These are phyloP conservation scores for Colletotrichum sp. DNA, from an alignment of 2,329 filamentous ascomycete genomes.

Conservation along the genomic window DNA sequence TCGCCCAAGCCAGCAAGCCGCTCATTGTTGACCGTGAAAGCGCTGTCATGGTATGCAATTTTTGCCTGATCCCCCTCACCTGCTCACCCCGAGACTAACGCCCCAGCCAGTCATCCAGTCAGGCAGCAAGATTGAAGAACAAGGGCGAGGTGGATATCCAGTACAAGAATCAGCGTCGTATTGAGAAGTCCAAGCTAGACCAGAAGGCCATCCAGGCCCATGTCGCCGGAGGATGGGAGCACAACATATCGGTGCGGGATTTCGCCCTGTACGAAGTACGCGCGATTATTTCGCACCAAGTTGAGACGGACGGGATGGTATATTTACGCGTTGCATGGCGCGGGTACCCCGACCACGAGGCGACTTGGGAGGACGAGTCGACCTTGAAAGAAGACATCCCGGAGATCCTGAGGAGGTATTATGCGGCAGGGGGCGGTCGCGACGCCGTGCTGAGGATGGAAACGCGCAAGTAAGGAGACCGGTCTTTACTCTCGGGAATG, in stretches of 20 bases:
- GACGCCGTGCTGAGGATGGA: not conserved
- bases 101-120: not conserved
- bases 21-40: not conserved
- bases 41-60: not conserved
- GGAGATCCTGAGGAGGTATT: not conserved
- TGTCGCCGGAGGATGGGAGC: not conserved
- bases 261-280: not conserved
- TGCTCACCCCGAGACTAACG: not conserved
- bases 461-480: not conserved
- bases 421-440: not conserved
- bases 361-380: not conserved
- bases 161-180: not conserved
- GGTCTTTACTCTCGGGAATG: not conserved
- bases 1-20: not conserved
- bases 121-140: fast-evolving
- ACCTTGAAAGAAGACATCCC: not conserved
- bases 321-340: not conserved
- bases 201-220: not conserved
- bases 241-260: not conserved
- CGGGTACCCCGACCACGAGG: not conserved
- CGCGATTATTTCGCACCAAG: not conserved
- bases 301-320: not conserved
- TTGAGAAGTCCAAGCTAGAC: not conserved
- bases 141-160: not conserved
- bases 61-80: not conserved